Evolutionary conservation across 768 basidiomycete genomes (phyloP), one percentile per base, ranked within the genome.

Genomic region (Ramaria sp.): DNA sequence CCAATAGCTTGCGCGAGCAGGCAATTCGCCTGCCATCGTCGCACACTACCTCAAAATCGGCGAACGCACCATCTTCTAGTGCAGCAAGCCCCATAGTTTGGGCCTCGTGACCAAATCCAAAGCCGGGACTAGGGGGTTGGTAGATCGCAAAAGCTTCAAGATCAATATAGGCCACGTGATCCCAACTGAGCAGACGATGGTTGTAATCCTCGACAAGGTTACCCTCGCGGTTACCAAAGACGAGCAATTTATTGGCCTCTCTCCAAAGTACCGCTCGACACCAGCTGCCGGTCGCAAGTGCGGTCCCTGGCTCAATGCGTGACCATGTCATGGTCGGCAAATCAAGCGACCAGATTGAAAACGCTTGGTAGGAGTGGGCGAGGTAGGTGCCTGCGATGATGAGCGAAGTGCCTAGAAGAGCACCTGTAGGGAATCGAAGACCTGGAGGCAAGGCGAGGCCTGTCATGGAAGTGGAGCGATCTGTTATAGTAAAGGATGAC

Each of bases 131-230:
- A 0, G 93, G 92, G 0, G 92, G 87, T 62, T 90, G 87, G 66
- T 98, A 98, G 61, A 99, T 92, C 1, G 95, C 95, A 64, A 93
- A 95, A 0, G 94, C 87, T 70, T 97, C 94, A 24, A 96, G 74
- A 65, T 94, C 91, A 57, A 95, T 83, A 55, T 88, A 83, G 4
- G 89, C 89, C 53, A 94, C 83, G 65, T 97, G 88, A 64, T 93
- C 89, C 89, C 90, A 93, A 65, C 86, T 89, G 59, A 92, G 78
- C 11, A 93, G 76, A 19, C 92, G 84, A 48, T 89, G 84, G 64
- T 96, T 93, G 67, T 94, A 94, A 64, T 96, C 92, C 58, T 91
- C 88, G 5, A 92, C 89, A 24, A 94, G 78, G 65, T 89, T 92
- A 6, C 92, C 89, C 57, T 83, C 75, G 24, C 82, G 79, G 69